A percentile compares a stretch with the other conserved stretches of the same genome.
Evolutionary conservation across 148 eudicot species (phyloP).

Genomic region (Dysphania ambrosioides): DNA sequence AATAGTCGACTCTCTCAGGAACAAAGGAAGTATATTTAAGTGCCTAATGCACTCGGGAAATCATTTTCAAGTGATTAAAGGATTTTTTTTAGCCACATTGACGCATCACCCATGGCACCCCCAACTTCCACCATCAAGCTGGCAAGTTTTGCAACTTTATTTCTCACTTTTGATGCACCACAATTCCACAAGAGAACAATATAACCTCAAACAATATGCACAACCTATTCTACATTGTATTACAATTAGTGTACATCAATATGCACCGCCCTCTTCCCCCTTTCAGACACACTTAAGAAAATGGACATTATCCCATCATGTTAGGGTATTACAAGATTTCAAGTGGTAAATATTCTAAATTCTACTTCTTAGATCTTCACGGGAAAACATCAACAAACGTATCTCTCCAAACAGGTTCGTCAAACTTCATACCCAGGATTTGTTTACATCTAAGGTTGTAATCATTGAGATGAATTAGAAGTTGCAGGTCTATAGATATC

Average conservation of each 20-base stretch:
- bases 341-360: neutral
- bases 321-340: neutral
- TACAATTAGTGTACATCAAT: neutral
- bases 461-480: neutral
- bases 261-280: neutral
- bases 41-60: neutral
- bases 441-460: neutral
- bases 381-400: neutral
- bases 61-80: too few species aligned
- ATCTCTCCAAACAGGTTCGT: neutral
- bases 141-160: neutral
- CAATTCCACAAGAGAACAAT: too few species aligned
- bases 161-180: neutral
- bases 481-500: neutral
- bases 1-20: neutral
- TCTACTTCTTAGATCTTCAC: neutral
- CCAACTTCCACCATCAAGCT: neutral
- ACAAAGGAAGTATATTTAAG: neutral
- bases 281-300: too few species aligned
- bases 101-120: neutral
- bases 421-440: neutral
- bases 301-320: neutral
- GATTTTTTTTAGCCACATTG: neutral
- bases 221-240: neutral
- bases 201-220: neutral